A percentile compares a stretch with the other conserved stretches of the same genome.
Evolutionary conservation across 2,329 filamentous ascomycete species (phyloP).

Genomic region (Immersiporthe knoxdaviesiana): DNA sequence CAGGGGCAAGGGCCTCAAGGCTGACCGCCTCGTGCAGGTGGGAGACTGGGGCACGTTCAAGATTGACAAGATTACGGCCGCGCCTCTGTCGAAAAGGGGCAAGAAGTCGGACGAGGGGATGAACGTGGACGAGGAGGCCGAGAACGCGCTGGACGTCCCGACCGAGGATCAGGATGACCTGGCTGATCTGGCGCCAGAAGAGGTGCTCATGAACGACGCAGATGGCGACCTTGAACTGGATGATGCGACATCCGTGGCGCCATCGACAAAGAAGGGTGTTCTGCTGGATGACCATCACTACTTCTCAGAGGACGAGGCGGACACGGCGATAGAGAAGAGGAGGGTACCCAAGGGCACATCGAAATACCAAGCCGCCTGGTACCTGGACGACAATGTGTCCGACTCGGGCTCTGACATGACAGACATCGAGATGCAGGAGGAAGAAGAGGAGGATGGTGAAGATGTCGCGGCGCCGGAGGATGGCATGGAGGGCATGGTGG

Average conservation of each 20-base stretch:
- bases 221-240: slow-evolving; percentile 51
- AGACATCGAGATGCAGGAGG: slow-evolving; percentile 63
- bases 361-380: slow-evolving; percentile 94
- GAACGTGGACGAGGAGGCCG: slow-evolving; percentile 63
- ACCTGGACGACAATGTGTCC: slow-evolving; percentile 74
- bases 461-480: slow-evolving; percentile 74
- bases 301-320: slow-evolving; percentile 84
- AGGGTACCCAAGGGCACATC: slow-evolving; percentile 89
- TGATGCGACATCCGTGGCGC: slow-evolving; percentile 46
- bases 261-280: slow-evolving; percentile 76
- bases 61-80: slow-evolving; percentile 83
- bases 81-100: slow-evolving; percentile 66
- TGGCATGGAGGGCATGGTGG: slow-evolving; percentile 72
- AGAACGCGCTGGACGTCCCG: slow-evolving; percentile 69
- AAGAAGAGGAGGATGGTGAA: slow-evolving; percentile 59
- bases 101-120: slow-evolving; percentile 67
- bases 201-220: slow-evolving; percentile 72
- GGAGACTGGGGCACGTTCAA: slow-evolving; percentile 95
- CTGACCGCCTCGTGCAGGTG: slow-evolving; percentile 86
- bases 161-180: slow-evolving; percentile 82
- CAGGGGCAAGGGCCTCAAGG: slow-evolving; percentile 83
- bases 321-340: slow-evolving; percentile 65
- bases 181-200: slow-evolving; percentile 83
- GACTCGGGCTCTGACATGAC: slow-evolving; percentile 85
- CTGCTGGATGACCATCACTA: slow-evolving; percentile 97